A percentile compares a stretch with the other conserved stretches of the same genome.
Evolutionary conservation across 2,329 filamentous ascomycete genomes (phyloP).

Genomic region (Aspergillus transmontanensis): DNA sequence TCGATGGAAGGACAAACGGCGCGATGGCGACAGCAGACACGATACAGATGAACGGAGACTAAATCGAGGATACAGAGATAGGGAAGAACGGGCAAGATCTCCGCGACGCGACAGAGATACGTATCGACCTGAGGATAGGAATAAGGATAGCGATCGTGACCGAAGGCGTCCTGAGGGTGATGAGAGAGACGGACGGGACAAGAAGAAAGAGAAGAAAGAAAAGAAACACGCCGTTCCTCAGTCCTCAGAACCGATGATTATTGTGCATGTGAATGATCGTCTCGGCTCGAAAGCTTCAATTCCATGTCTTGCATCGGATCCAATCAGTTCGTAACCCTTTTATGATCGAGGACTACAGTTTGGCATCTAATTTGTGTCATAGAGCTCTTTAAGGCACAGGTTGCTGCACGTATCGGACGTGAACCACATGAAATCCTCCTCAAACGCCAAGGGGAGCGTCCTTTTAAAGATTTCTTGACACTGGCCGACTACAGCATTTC

Average conservation of each 20-base stretch:
- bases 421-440: constrained; percentile 89
- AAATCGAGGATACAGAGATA: constrained; percentile 52
- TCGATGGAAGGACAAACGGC: constrained; percentile 54
- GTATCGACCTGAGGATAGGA: constrained; percentile 23
- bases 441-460: constrained; percentile 86
- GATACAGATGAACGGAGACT: constrained; percentile 51
- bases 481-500: constrained; percentile 92
- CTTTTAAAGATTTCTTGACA: constrained; percentile 88
- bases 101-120: constrained; percentile 42
- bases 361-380: constrained; percentile 11
- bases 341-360: neutral
- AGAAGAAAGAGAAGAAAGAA: constrained; percentile 47
- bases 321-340: constrained; percentile 57
- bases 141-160: constrained; percentile 21
- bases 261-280: constrained; percentile 93
- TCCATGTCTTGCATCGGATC: constrained; percentile 82
- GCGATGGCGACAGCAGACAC: constrained; percentile 48
- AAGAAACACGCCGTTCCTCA: constrained; percentile 38
- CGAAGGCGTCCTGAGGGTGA: constrained; percentile 28
- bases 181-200: constrained; percentile 34
- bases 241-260: constrained; percentile 78
- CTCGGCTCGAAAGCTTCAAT: constrained; percentile 94
- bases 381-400: constrained; percentile 84
- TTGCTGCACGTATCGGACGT: constrained; percentile 78
- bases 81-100: constrained; percentile 35